Evolutionary conservation across 495 filamentous ascomycete genomes (phyloP).

Genomic region (Penicillium canariense): DNA sequence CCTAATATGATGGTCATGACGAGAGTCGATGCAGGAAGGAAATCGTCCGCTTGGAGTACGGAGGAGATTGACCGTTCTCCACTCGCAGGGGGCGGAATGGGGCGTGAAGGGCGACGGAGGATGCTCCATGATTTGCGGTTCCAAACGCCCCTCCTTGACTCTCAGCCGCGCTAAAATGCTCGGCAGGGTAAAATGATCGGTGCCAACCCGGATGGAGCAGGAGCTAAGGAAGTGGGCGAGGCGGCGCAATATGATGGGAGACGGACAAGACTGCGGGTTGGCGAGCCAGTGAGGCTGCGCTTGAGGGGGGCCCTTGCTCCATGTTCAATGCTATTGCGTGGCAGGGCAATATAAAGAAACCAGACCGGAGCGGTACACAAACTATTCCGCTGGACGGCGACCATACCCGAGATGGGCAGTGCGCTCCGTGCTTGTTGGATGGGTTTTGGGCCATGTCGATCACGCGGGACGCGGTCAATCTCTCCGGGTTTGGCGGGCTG

Average conservation of each 20-base stretch:
- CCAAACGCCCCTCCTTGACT: constrained; percentile 2
- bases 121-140: constrained; percentile 12
- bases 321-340: neutral
- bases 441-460: constrained; percentile 32
- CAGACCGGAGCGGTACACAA: too few relatives aligned
- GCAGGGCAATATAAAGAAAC: neutral
- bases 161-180: constrained; percentile 4
- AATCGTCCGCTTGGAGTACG: neutral
- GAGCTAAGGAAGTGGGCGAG: constrained; percentile 3
- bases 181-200: constrained; percentile 5
- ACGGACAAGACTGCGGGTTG: neutral
- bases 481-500: neutral
- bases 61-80: neutral
- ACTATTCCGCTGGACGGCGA: neutral
- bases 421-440: neutral
- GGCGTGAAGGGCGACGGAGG: neutral
- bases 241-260: neutral
- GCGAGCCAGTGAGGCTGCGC: neutral
- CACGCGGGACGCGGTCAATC: constrained; percentile 34
- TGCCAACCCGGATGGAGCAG: constrained; percentile 12
- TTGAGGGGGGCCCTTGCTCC: neutral
- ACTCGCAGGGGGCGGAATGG: constrained; percentile 1
- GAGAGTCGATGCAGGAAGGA: neutral
- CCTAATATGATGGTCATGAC: too few relatives aligned
- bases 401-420: too few relatives aligned